phyloP scores from a whole-genome alignment of 2,329 filamentous ascomycete species.

The Calonectria hawksworthii region DNA sequence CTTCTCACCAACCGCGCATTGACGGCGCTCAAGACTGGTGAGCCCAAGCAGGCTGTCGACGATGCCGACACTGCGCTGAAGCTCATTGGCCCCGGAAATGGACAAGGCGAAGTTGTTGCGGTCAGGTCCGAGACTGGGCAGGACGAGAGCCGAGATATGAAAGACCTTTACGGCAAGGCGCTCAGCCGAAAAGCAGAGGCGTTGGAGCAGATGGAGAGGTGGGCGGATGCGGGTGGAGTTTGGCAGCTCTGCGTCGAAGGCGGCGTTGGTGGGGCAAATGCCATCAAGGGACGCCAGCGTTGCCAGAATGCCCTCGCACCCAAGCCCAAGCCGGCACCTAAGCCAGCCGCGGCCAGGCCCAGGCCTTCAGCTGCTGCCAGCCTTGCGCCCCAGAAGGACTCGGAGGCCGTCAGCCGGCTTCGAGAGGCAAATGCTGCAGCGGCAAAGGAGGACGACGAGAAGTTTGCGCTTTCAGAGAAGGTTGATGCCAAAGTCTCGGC shows the following conservation, averaged over 20 bases:
- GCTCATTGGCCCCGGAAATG: constrained; percentile 84
- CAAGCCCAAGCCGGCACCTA: constrained; percentile 67
- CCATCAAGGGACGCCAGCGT: constrained; percentile 86
- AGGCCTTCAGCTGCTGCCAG: constrained; percentile 56
- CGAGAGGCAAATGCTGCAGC: constrained; percentile 88
- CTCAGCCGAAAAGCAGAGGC: constrained; percentile 96
- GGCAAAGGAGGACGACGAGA: constrained; percentile 91
- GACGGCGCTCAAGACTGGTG: constrained; percentile 91
- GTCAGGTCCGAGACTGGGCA: constrained; percentile 70
- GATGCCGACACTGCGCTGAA: constrained; percentile 87
- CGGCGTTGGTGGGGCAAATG: constrained; percentile 87
- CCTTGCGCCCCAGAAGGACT: constrained; percentile 64
- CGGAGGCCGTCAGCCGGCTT: constrained; percentile 85
- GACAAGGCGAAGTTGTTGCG: constrained; percentile 84
- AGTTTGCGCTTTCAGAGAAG: constrained; percentile 87
- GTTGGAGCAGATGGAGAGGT: constrained; percentile 94
- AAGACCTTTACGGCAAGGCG: constrained; percentile 93
- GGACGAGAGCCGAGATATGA: constrained; percentile 84
- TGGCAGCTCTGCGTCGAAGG: constrained; percentile 89
- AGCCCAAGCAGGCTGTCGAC: constrained; percentile 86
- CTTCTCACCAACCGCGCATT: constrained; percentile 92
- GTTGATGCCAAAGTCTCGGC: constrained; percentile 83
- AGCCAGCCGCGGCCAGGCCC: constrained; percentile 61
- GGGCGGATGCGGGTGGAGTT: constrained; percentile 83
- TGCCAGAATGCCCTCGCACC: constrained; percentile 89